phyloP scores from a whole-genome alignment of 495 filamentous ascomycete genomes.

The Aspergillus funiculosus region DNA sequence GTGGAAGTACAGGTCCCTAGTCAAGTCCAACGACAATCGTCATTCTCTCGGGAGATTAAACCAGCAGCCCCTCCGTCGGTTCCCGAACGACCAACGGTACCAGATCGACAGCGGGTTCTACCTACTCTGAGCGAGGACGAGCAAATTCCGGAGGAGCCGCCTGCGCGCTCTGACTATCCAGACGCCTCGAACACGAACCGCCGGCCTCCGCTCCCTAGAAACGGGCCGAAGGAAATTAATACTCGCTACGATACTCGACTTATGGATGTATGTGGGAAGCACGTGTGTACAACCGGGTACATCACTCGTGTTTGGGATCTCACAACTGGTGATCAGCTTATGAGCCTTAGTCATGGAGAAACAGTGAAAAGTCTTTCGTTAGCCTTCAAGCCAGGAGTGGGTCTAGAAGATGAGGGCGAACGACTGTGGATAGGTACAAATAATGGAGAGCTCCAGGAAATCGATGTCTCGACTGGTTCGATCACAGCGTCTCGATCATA shows the following conservation, averaged over 20 bases:
- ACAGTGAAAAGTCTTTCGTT: slow-evolving; percentile 69
- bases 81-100: slow-evolving; percentile 23
- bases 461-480: slow-evolving; percentile 67
- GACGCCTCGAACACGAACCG: slow-evolving; percentile 82
- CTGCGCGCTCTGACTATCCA: slow-evolving; percentile 58
- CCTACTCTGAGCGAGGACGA: slow-evolving; percentile 28
- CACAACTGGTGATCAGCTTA: slow-evolving; percentile 68
- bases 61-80: slow-evolving; percentile 15
- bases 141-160: slow-evolving; percentile 22
- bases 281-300: slow-evolving; percentile 78
- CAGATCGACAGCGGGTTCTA: slow-evolving; percentile 13
- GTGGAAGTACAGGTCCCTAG: slow-evolving; percentile 16
- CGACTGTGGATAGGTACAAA: slow-evolving; percentile 90
- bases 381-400: slow-evolving; percentile 72
- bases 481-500: slow-evolving; percentile 61
- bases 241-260: slow-evolving; percentile 78
- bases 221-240: slow-evolving; percentile 66
- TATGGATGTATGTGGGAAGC: slow-evolving; percentile 81
- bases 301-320: slow-evolving; percentile 84
- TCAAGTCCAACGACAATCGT: slow-evolving; percentile 26
- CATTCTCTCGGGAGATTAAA: slow-evolving; percentile 29
- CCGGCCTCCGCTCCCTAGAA: slow-evolving; percentile 66
- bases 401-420: slow-evolving; percentile 71
- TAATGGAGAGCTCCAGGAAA: slow-evolving; percentile 78
- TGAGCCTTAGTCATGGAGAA: slow-evolving; percentile 77